These are phyloP conservation scores for Penicillium angulare DNA, from an alignment of 495 filamentous ascomycete genomes.

Conservation along the genomic window DNA sequence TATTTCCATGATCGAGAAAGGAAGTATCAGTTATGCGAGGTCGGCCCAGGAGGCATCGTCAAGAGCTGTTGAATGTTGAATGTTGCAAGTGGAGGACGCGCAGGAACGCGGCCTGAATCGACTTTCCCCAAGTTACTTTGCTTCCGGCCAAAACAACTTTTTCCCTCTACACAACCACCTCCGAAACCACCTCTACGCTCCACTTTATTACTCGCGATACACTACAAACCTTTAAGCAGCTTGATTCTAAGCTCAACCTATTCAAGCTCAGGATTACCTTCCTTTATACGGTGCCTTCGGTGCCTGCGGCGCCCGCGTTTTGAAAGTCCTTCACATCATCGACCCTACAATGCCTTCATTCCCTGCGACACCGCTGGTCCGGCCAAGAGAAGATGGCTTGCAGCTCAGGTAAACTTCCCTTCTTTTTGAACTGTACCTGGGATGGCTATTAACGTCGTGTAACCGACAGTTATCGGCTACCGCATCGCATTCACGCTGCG, in stretches of 20 bases:
- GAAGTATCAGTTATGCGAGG: neutral
- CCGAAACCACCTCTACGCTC: constrained; percentile 2
- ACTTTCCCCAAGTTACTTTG: constrained; percentile 14
- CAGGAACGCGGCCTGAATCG: constrained; percentile 29
- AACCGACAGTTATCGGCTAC: constrained; percentile 65
- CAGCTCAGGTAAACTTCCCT: constrained; percentile 47
- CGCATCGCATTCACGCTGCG: constrained; percentile 69
- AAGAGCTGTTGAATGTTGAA: constrained; percentile 9
- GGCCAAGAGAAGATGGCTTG: constrained; percentile 43
- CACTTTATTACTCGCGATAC: neutral
- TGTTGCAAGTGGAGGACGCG: constrained; percentile 22
- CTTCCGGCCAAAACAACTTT: constrained; percentile 29
- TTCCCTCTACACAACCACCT: constrained; percentile 13
- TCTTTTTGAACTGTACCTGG: neutral
- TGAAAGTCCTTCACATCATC: constrained; percentile 9
- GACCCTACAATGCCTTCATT: constrained; percentile 38
- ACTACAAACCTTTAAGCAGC: neutral
- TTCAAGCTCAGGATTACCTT: constrained; percentile 1
- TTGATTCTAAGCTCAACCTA: neutral
- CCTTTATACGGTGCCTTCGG: constrained; percentile 17
- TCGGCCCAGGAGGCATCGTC: constrained; percentile 3
- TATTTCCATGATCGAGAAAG: constrained; percentile 4
- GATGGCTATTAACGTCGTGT: constrained; percentile 1
- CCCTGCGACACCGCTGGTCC: constrained; percentile 37
- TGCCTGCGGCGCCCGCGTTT: constrained; percentile 23